Base-by-base conservation (phyloP, 768 basidiomycete genomes). In the Lactifluus echinatus region DNA sequence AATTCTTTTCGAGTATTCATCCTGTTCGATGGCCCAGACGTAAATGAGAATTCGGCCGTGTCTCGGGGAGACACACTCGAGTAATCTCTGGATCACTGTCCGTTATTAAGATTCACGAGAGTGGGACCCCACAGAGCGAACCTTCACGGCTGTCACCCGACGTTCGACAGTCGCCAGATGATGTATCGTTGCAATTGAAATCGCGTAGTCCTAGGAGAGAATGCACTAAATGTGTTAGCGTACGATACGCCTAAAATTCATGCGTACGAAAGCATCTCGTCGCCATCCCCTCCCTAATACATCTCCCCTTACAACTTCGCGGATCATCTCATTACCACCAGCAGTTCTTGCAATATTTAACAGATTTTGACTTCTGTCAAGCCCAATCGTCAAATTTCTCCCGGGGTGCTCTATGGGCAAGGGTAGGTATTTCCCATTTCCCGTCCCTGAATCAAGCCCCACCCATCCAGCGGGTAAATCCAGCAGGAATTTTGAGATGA, bases 11-110 rank as follows among this genome's bases (percentile, higher is more conserved):
- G 92, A 93, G 7, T 83, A 71, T 28, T 81, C 79, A 56, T 95
- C 91, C 73, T 99, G 96, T 65, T 97, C 93, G 58, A 88, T 80
- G 1, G 95, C 93, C 96, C 96, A 99, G 33, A 98, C 96, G 63
- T 96, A 96, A 60, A 98, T 85, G 53, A 99, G 73, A 39, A 92
- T 72, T 10, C 91, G 84, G 8, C 93, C 91, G 61, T 89, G 83
- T 2, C 63, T 51, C 1, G 84, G 76, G 0, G 84, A 84, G 36
- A 93, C 82, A 24, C 76, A 74, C 63, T 81, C 75, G 21, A 92
- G 67, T 17, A 91, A 73, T 51, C 80, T 75, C 85, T 90, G 59
- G 5, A 46, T 36, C 43, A 55, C 49, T 37, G 49, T 7, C 37
- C 42, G n/a, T 50, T 42, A 53, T 4, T 24, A 28, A 31, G 21